Conservation (phyloP, 192 early-diverging fungal species). For the Entrophospora sp. region DNA sequence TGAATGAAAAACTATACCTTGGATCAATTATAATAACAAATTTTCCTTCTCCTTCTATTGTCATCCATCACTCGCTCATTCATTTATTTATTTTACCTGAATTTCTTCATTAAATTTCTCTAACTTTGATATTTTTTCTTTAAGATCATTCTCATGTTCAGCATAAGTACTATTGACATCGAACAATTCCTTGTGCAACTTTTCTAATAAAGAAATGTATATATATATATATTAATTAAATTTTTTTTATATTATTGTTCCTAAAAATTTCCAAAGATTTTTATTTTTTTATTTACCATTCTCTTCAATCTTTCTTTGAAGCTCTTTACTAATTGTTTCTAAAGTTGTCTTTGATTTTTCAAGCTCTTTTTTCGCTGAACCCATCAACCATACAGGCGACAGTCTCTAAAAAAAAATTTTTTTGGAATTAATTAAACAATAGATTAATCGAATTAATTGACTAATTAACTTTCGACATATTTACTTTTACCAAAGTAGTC, state of each 20-base stretch:
- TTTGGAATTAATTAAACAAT: not conserved
- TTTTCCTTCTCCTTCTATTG: too few species aligned
- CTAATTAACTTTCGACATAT: not conserved
- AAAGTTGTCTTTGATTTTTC: constrained; percentile 41
- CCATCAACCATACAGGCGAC: constrained; percentile 32
- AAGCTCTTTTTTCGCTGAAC: constrained; percentile 45
- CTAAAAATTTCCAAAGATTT: not conserved
- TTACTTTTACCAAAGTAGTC: constrained; percentile 21
- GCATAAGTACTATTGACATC: constrained; percentile 46
- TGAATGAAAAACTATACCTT: too few species aligned
- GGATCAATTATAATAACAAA: too few species aligned
- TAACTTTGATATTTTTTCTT: constrained; percentile 37
- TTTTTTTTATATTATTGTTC: not conserved
- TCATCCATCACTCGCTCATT: too few species aligned
- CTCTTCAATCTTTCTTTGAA: constrained; percentile 47
- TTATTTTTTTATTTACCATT: constrained; percentile 37
- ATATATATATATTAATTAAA: not conserved
- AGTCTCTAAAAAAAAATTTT: constrained; percentile 15
- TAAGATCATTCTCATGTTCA: constrained; percentile 35
- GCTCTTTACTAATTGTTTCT: constrained; percentile 38
- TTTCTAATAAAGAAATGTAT: constrained; percentile 6
- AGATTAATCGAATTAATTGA: not conserved
- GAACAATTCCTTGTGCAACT: constrained; percentile 39
- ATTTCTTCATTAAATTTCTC: constrained; percentile 40
- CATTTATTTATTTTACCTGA: constrained; percentile 25